These are phyloP conservation scores for Oryza glaberrima DNA, from an alignment of 176 grass and related monocot species.

Conservation along the genomic window DNA sequence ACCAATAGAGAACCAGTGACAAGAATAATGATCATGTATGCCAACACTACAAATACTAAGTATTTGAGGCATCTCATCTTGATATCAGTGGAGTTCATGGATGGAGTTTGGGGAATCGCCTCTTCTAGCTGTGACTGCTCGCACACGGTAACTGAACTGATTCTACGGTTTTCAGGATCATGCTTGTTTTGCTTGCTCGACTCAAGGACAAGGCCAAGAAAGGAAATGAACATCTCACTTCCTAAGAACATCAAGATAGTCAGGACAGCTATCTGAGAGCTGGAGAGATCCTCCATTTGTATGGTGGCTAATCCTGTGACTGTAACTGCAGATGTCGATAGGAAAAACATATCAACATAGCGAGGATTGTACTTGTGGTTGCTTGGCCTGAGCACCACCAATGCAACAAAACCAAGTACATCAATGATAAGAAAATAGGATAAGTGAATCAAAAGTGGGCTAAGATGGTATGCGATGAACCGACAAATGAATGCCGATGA, in stretches of 20 bases:
- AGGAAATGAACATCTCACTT: constrained; percentile 72
- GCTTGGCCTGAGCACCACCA: constrained; percentile 54
- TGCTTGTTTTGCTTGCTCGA: not conserved
- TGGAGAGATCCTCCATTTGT: constrained; percentile 77
- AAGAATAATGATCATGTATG: constrained; percentile 48
- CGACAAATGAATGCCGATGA: constrained; percentile 31
- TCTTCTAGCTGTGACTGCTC: constrained; percentile 39
- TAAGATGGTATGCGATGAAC: constrained; percentile 44
- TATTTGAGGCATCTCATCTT: constrained; percentile 24
- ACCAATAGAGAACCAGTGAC: constrained; percentile 40
- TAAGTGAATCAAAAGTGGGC: constrained; percentile 53
- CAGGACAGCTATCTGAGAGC: constrained; percentile 56
- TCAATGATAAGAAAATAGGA: constrained; percentile 63
- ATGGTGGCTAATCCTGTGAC: constrained; percentile 70
- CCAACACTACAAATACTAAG: constrained; percentile 43
- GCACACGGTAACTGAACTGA: constrained; percentile 17
- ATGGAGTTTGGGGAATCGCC: not conserved
- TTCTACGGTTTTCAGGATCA: constrained; percentile 16
- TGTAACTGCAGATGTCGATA: constrained; percentile 68
- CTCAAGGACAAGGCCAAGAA: constrained; percentile 45
- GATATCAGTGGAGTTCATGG: not conserved
- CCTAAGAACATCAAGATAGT: constrained; percentile 73
- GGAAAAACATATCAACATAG: constrained; percentile 63
- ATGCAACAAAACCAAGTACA: constrained; percentile 59
- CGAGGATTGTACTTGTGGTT: constrained; percentile 24